Evolutionary conservation across 495 filamentous ascomycete genomes (phyloP), one percentile per base, ranked within the genome.

Genomic region (Delitschia confertaspora): DNA sequence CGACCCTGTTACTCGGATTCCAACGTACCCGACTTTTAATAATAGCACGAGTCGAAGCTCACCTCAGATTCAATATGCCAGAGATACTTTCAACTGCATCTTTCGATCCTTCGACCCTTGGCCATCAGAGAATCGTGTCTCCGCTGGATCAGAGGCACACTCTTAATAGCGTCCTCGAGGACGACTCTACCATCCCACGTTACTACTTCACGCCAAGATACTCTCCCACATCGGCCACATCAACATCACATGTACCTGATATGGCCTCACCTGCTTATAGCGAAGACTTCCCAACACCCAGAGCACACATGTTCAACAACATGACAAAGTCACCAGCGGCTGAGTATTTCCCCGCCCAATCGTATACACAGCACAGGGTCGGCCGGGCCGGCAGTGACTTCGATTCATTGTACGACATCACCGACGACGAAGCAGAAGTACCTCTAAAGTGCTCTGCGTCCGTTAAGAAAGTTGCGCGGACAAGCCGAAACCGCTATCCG

Each of bases 151-250:
- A 71, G 65, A 74, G 71, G 59, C 69, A 72, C 61, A 61, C 65
- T 50, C 81, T 88, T 83, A 86, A 88, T 84, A 13, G 83, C 48
- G 85, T 88, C 79, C 80, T 83, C 58, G 84, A 88, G 67, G 81
- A 88, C 58, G 72, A 55, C 64, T 63, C n/a, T 49, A 36, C 21
- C 61, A 63, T 24, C 56, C 68, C 29, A 46, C 61, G 40, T 45
- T 59, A 39, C 57, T 57, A 57, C 39, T 49, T 57, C 33, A 27
- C 49, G 33, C 48, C 53, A 33, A 49, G 53, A 25, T 51, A 51
- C 33, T 56, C 53, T 17, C 38, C 47, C 13, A 51, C 37, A 17
- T 55, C 52, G n/a, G 35, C 43, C n/a, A 24, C 59, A 13, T 59
- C 56, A 22, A 27, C 3, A 25, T 31, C 39, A 3, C 42, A 47